A percentile compares a stretch with the other conserved stretches of the same genome.
Evolutionary conservation across 163 green algal genomes (phyloP).

Genomic region (Scenedesmus sp.): DNA sequence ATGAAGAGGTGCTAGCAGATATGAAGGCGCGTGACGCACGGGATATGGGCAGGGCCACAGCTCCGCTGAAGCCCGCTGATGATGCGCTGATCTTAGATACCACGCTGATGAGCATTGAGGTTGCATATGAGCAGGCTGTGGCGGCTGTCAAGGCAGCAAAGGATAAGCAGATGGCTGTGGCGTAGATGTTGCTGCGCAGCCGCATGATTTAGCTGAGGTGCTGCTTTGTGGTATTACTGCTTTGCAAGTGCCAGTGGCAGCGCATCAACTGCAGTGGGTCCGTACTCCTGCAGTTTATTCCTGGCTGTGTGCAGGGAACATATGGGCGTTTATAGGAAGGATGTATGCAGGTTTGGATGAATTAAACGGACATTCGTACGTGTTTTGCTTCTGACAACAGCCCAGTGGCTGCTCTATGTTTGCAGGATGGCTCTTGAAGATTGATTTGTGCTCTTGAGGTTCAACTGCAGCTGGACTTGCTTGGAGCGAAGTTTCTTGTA

Average conservation of each 20-base stretch:
- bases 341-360: neutral
- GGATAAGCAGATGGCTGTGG: neutral
- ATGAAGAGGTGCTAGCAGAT: slow-evolving; percentile 35
- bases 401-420: too few species aligned
- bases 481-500: too few species aligned
- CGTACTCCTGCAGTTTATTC: too few species aligned
- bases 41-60: slow-evolving; percentile 31
- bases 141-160: neutral
- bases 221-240: neutral
- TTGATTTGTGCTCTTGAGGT: too few species aligned
- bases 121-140: neutral
- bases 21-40: slow-evolving; percentile 50
- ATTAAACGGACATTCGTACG: neutral
- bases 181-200: neutral
- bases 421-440: too few species aligned
- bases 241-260: too few species aligned
- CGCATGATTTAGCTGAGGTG: neutral
- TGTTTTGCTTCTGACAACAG: neutral
- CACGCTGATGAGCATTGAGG: slow-evolving; percentile 28
- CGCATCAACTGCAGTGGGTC: neutral
- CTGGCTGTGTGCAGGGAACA: too few species aligned
- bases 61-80: slow-evolving; percentile 40
- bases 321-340: too few species aligned
- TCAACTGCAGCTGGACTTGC: too few species aligned
- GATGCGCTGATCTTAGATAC: slow-evolving; percentile 50